Base-by-base conservation (phyloP, 495 filamentous ascomycete genomes). In the Beverwykella pulmonaria region DNA sequence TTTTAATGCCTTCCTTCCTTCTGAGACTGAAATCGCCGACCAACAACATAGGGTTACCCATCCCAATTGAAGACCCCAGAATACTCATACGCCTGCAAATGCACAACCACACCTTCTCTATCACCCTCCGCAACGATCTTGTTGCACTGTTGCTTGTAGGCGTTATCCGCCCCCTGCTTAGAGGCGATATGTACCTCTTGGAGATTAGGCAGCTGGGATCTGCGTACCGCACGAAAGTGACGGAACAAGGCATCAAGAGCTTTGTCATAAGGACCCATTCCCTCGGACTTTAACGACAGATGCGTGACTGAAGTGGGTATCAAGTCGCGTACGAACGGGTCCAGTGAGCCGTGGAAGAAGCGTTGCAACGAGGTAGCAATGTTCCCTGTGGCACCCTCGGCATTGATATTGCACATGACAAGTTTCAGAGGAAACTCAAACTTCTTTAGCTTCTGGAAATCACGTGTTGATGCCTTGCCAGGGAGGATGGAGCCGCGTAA, bases 401-500 rank as follows among this genome's bases (percentile, higher is more conserved):
- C 65, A 61, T 68, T 62, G 19, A 71, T 59, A 46, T 75, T 76
- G 62, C 67, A 76, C 74, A 78, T 62, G 56, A 69, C 72, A 68
- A 76, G 41, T 61, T 77, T 71, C 46, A 78, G 70, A 61, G 76
- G 76, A 48, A 72, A 54, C 62, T 76, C 62, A 53, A 78, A 70
- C 65, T 69, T 74, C 67, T 74, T 22, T 34, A 79, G 70, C 27
- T 66, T 61, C 57, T 72, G 67, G 36, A 77, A 78, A 39, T 72
- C 71, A 56, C 73, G 70, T 69, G 76, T 56, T 6, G 74, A 78
- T 73, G 61, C 71, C 52, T 70, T 71, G 44, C 76, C 77, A 44
- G 72, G 74, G 55, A 65, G 57, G 46, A 75, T 69, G 19, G 73
- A 72, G 57, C 69, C 76, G 52, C 53, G 67, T 25, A 73, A 59